phyloP scores from a whole-genome alignment of 352 stramenopile genomes.

The Globisporangium mamillatum region DNA sequence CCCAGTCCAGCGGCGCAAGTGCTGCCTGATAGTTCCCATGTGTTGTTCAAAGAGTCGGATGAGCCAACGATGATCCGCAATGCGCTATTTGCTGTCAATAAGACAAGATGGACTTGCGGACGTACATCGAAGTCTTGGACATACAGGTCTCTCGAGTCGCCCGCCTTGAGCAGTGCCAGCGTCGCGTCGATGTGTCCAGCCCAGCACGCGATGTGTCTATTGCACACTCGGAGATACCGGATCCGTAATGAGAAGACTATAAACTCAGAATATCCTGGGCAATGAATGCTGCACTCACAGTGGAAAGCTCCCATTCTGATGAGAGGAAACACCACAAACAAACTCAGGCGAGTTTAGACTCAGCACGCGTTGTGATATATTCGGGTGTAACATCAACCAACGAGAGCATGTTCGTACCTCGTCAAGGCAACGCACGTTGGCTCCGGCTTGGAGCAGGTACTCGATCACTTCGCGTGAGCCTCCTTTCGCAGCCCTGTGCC shows the following conservation, averaged over 20 bases:
- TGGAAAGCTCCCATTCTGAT: slow-evolving; percentile 62
- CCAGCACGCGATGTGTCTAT: slow-evolving; percentile 67
- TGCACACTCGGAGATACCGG: too few species aligned
- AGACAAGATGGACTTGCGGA: neutral
- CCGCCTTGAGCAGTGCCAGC: slow-evolving; percentile 42
- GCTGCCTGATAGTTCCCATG: slow-evolving; percentile 17
- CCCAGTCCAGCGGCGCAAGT: slow-evolving; percentile 60
- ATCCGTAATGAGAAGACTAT: too few species aligned
- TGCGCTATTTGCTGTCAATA: neutral
- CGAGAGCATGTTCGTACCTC: slow-evolving; percentile 24
- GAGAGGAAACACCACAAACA: too few species aligned
- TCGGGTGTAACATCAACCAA: too few species aligned
- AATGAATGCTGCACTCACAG: slow-evolving; percentile 29
- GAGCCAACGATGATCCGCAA: too few species aligned
- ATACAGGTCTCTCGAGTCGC: slow-evolving; percentile 58
- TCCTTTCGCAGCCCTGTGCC: slow-evolving; percentile 69
- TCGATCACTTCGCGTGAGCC: slow-evolving; percentile 43
- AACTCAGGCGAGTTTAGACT: too few species aligned
- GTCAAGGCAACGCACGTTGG: slow-evolving; percentile 46
- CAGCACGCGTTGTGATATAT: too few species aligned
- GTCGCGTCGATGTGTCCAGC: slow-evolving; percentile 57
- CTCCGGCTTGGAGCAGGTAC: slow-evolving; percentile 50
- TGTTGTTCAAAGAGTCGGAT: neutral
- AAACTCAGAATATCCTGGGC: too few species aligned
- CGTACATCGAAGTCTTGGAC: slow-evolving; percentile 65